Percentiles rank a stretch among this genome's conserved stretches.
Conservation (phyloP, 768 basidiomycete genomes). For the Boletus reticuloceps region DNA sequence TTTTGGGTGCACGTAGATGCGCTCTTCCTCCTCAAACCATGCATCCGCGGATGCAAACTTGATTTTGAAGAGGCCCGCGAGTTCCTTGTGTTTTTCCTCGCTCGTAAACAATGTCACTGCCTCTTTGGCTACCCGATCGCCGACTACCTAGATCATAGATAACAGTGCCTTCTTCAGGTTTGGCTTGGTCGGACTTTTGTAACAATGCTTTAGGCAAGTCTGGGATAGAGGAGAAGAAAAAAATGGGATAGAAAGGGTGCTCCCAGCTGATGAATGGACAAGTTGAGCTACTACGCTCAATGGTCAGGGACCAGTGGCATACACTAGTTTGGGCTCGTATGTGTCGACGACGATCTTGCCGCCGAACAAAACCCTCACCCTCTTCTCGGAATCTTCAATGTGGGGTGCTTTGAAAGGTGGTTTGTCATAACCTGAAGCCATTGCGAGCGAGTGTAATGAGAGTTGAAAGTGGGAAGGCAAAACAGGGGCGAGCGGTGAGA, state of each 20-base stretch:
- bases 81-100: constrained; percentile 31
- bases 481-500: too few species aligned
- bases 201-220: constrained; percentile 39
- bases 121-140: constrained; percentile 34
- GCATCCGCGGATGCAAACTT: constrained; percentile 50
- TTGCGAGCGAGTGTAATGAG: constrained; percentile 5
- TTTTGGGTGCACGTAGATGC: constrained; percentile 59
- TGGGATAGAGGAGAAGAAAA: constrained; percentile 32
- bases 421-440: constrained; percentile 16
- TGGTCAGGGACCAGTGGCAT: constrained; percentile 23
- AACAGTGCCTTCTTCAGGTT: constrained; percentile 31
- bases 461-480: too few species aligned
- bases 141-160: constrained; percentile 49
- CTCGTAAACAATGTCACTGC: constrained; percentile 37
- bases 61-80: constrained; percentile 50
- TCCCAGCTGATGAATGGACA: constrained; percentile 47
- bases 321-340: constrained; percentile 59
- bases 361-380: constrained; percentile 52
- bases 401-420: constrained; percentile 30
- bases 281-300: not conserved
- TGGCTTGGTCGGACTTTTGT: constrained; percentile 25
- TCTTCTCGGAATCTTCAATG: constrained; percentile 41
- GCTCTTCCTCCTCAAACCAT: constrained; percentile 72
- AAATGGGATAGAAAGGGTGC: constrained; percentile 48
- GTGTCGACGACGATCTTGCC: constrained; percentile 56